Evolutionary conservation across 768 basidiomycete genomes (phyloP), one percentile per base, ranked within the genome.

Genomic region (Paxillus rubicundulus): DNA sequence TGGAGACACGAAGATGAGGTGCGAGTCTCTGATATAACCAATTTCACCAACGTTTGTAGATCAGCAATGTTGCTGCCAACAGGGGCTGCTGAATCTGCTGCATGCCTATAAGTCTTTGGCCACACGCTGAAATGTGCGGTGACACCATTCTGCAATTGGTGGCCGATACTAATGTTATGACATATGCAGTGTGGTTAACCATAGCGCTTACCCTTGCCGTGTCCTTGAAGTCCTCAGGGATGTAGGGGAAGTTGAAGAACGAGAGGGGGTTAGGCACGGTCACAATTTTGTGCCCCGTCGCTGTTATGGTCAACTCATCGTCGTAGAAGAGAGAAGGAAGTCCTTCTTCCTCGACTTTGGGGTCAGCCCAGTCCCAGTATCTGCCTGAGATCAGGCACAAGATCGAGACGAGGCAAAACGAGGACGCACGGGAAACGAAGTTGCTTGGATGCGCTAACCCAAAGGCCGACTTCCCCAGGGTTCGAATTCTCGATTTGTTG

Each of bases 361-460:
- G 57, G 21, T 56, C 65, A 1, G 58, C 66, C 65, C 66, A 68
- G 48, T 68, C 64, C 64, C 66, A 68, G 46, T 61, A 67, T 32
- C 62, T 68, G 45, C 10, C 18, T 5, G 43, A 18, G 33, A 40
- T 54, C 42, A 53, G 33, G 16, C 42, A 43, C 10, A 36, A 30
- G 9, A n/a, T 18, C n/a, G 33, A 17, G 17, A n/a, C 32, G 17
- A 4, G 5, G 18, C 9, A 36, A 42, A 20, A 16, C 30, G 20
- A 18, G 17, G 33, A 56, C 65, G 16, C n/a, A 62, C 65, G 68
- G 68, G 42, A 68, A 69, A 5, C 66, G 58, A 32, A 67, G 49
- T 34, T 64, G 44, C 33, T 62, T 56, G 12, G 67, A 62, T 20
- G 57, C 56, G 4, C 38, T 14, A 24, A 57, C 45, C 65, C 60